Evolutionary conservation across 139 green algal genomes (phyloP).

Genomic region (Eudorina sp.): DNA sequence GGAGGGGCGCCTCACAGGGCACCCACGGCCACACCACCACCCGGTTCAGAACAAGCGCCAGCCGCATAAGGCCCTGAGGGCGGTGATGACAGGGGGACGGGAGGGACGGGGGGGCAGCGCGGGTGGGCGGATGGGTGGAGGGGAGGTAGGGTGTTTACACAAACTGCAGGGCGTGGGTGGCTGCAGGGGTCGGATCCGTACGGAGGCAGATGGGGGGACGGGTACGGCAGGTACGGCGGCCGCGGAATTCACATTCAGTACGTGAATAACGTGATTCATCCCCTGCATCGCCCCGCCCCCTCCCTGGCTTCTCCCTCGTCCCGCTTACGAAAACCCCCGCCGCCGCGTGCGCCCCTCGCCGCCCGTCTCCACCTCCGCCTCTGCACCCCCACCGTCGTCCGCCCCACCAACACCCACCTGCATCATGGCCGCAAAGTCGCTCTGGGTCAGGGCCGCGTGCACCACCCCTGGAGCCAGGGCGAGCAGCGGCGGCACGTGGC

Average conservation of each 20-base stretch:
- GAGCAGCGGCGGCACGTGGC: constrained; percentile 33
- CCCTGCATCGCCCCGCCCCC: no score
- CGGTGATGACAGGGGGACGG: no score
- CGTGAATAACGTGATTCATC: no score
- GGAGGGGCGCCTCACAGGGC: constrained; percentile 37
- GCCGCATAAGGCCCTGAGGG: constrained; percentile 30
- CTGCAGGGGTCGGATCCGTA: no score
- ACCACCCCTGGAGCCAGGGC: constrained; percentile 21
- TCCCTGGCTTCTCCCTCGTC: no score
- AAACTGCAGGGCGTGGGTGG: no score
- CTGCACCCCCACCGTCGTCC: not conserved
- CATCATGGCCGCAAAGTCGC: constrained; percentile 1
- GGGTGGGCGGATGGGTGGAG: not conserved
- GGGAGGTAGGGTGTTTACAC: no score
- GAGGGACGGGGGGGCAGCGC: not conserved
- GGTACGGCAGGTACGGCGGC: not conserved
- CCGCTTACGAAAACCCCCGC: no score
- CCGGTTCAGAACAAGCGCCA: constrained; percentile 22
- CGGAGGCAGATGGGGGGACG: not conserved
- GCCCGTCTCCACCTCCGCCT: not conserved
- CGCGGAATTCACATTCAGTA: not conserved
- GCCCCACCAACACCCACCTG: not conserved
- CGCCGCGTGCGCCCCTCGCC: no score
- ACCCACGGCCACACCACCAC: constrained; percentile 50
- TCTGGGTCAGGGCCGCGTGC: not conserved